Conservation (phyloP, 345 rosid species). For the Lagerstroemia speciosa region DNA sequence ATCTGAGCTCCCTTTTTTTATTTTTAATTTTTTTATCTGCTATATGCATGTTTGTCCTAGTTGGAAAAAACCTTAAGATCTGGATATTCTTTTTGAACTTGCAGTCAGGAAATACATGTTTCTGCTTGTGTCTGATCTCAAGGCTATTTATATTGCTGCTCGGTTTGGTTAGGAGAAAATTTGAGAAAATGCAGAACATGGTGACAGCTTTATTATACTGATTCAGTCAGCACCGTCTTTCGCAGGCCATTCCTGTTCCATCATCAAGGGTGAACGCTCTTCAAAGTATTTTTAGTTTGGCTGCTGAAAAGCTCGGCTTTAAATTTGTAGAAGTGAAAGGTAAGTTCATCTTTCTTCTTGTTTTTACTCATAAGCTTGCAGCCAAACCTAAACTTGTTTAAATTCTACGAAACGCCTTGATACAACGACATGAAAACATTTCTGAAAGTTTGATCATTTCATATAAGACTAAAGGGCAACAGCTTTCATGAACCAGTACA, state of each 20-base stretch:
- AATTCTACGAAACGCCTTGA: background rate
- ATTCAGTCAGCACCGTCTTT: background rate
- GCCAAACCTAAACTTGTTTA: background rate
- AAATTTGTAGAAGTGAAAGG: conserved; percentile 49
- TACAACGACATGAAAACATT: background rate
- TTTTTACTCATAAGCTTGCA: background rate
- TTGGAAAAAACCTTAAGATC: background rate
- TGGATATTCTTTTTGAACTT: background rate
- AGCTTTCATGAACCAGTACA: no score
- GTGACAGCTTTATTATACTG: background rate
- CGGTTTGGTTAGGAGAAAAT: background rate
- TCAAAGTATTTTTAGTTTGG: conserved; percentile 58
- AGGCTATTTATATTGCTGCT: background rate
- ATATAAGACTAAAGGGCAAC: no score
- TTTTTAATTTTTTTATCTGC: no score
- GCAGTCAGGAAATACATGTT: background rate
- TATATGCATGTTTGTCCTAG: no score
- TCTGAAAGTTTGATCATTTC: no score
- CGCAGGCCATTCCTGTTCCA: conserved; percentile 77
- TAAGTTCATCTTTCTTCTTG: conserved; percentile 21
- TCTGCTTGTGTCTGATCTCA: background rate
- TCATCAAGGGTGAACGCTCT: conserved; percentile 56
- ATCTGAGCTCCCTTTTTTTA: no score
- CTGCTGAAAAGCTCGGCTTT: conserved; percentile 84
- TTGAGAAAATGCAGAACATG: background rate